phyloP scores from a whole-genome alignment of 2,329 filamentous ascomycete species.

The Aspergillus floridensis region DNA sequence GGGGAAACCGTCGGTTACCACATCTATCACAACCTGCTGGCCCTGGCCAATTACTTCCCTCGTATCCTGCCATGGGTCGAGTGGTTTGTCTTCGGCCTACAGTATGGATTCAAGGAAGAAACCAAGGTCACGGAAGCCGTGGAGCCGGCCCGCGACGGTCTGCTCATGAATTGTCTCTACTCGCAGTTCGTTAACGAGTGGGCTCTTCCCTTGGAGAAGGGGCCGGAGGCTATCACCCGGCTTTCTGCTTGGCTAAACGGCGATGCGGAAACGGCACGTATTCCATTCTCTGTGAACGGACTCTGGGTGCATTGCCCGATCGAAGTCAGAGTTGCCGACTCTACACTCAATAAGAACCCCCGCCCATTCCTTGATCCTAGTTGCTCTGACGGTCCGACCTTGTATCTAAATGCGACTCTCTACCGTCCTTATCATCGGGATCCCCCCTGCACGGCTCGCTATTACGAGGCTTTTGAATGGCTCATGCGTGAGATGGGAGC shows the following conservation, averaged over 20 bases:
- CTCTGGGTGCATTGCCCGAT: conserved; percentile 87
- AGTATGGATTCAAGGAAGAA: conserved; percentile 78
- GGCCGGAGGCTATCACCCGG: conserved; percentile 80
- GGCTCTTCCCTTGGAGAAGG: conserved; percentile 82
- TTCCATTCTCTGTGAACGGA: conserved; percentile 76
- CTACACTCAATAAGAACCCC: conserved; percentile 49
- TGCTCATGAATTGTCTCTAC: conserved; percentile 96
- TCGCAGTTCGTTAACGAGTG: conserved; percentile 99
- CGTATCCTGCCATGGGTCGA: conserved; percentile 82
- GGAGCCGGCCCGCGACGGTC: conserved; percentile 73
- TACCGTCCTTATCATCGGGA: conserved; percentile 79
- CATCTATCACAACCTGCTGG: conserved; percentile 88
- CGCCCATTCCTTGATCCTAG: conserved; percentile 73
- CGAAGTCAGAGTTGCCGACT: conserved; percentile 83
- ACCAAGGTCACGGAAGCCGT: conserved; percentile 69
- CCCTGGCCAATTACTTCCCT: conserved; percentile 73
- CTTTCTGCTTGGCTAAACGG: conserved; percentile 83
- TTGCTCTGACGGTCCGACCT: conserved; percentile 63
- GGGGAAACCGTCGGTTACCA: conserved; percentile 80
- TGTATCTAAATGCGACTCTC: conserved; percentile 87
- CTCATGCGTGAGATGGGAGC: conserved; percentile 83
- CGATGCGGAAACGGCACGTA: conserved; percentile 66
- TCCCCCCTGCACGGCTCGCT: conserved; percentile 70
- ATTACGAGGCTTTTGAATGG: conserved; percentile 89
- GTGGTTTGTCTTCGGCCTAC: conserved; percentile 96